Evolutionary conservation across 1,139 yeast species (phyloP), one percentile per base, ranked within the genome.

Genomic region (Scheffersomyces cryptocercus): DNA sequence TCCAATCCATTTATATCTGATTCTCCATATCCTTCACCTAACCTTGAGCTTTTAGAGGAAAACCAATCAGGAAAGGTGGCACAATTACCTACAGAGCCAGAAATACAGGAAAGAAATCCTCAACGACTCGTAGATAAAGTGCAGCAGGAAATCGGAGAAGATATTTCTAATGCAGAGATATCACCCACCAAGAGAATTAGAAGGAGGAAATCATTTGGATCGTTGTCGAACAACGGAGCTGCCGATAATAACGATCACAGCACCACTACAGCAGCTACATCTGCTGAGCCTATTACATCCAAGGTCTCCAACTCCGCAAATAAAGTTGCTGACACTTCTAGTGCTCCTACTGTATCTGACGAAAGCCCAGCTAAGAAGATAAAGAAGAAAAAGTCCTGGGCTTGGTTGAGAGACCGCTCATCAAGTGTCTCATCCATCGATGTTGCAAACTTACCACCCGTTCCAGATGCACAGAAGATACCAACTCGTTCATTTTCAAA

Each of bases 351-450:
- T 3, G 42, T 29, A 8, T 28, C 44, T 4, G 40, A 45, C 26
- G 41, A 39, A 33, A 52, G 52, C 15, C 50, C 55, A 2, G 46
- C 46, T 16, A 64, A 62, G 47, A 55, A 53, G 36, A 51, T 64
- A 44, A 65, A 63, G 49, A 68, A 66, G 59, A 70, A 70, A 54
- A 66, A 65, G 49, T 66, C 71, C 7, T 70, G 75, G 76, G 63
- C 65, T 11, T 71, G 75, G 76, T 52, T 69, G 38, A 67, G 67
- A 43, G 75, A 69, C 29, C 61, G 72, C 44, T 62, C 70, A 1
- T 54, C 58, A 1, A 67, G 70, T 52, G 50, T 62, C n/a, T 61
- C 68, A 9, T 54, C 68, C 2, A 50, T 54, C 5, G 70, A 67
- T 16, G 37, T 55, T 3, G 50, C 44, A 14, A 48, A 48, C 37